phyloP scores from a whole-genome alignment of 768 basidiomycete genomes.

The Boletus vinaceobasis region DNA sequence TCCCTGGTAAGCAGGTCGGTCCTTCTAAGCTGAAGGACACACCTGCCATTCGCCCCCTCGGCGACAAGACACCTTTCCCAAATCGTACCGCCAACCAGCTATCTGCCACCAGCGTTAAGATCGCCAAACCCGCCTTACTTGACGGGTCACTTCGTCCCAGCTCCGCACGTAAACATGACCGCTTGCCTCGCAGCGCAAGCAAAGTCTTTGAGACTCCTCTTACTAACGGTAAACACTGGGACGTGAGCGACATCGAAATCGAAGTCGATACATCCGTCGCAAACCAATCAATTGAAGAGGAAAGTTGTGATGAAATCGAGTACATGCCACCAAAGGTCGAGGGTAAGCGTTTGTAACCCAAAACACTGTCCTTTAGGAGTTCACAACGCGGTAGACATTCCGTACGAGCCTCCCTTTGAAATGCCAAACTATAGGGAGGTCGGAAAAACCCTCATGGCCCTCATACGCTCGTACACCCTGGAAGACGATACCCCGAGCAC shows the following conservation, averaged over 20 bases:
- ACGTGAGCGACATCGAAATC: slow-evolving; percentile 58
- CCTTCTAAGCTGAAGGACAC: slow-evolving; percentile 25
- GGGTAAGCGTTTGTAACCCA: slow-evolving; percentile 34
- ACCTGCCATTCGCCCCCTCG: slow-evolving; percentile 46
- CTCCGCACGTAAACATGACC: slow-evolving; percentile 61
- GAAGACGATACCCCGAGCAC: slow-evolving; percentile 31
- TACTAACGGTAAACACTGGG: slow-evolving; percentile 69
- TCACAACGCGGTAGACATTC: slow-evolving; percentile 30
- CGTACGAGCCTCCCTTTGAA: slow-evolving; percentile 47
- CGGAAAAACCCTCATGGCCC: slow-evolving; percentile 35
- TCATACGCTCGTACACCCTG: slow-evolving; percentile 34
- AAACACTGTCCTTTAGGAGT: background rate
- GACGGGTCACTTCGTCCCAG: slow-evolving; percentile 58
- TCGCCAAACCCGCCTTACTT: slow-evolving; percentile 36
- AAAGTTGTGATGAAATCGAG: slow-evolving; percentile 47
- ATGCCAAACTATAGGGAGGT: slow-evolving; percentile 47
- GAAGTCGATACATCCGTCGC: slow-evolving; percentile 25
- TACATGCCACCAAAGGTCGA: slow-evolving; percentile 53
- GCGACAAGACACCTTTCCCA: slow-evolving; percentile 75
- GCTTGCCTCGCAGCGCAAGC: slow-evolving; percentile 49
- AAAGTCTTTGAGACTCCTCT: slow-evolving; percentile 64
- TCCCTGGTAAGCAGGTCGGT: slow-evolving; percentile 26
- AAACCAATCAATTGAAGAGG: slow-evolving; percentile 25
- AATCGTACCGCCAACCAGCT: slow-evolving; percentile 46
- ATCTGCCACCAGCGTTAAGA: slow-evolving; percentile 36